phyloP scores from a whole-genome alignment of 331 rosid species.

The Pyracantha coccinea region DNA sequence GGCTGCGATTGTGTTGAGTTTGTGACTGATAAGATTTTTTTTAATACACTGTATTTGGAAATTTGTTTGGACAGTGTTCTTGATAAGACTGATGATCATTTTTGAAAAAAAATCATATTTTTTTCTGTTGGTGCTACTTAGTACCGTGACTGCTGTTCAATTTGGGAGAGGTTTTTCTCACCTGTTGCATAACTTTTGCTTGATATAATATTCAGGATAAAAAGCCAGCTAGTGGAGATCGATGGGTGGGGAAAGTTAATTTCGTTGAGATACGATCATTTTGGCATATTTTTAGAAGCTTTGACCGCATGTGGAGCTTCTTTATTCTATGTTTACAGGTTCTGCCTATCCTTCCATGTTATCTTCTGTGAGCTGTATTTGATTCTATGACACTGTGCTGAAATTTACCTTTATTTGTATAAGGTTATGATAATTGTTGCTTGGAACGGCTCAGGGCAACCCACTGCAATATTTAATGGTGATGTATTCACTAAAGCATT shows the following conservation, averaged over 20 bases:
- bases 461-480: slow-evolving; percentile 45
- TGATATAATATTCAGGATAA: slow-evolving; percentile 48
- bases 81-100: not conserved
- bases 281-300: slow-evolving; percentile 97
- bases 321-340: slow-evolving; percentile 94
- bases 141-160: too few species aligned
- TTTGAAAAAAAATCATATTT: not conserved
- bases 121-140: too few species aligned
- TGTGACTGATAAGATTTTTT: not conserved
- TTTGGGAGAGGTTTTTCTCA: not conserved
- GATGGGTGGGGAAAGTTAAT: slow-evolving; percentile 93
- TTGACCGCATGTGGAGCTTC: slow-evolving; percentile 98
- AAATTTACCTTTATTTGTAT: slow-evolving; percentile 7
- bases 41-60: not conserved
- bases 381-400: slow-evolving; percentile 10
- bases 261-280: slow-evolving; percentile 96
- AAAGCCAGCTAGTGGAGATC: slow-evolving; percentile 46
- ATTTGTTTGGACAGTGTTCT: not conserved
- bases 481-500: slow-evolving; percentile 87
- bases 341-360: slow-evolving; percentile 5
- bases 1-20: not conserved
- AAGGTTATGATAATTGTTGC: slow-evolving; percentile 96
- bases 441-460: slow-evolving; percentile 88
- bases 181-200: not conserved
- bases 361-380: slow-evolving; percentile 1